Evolutionary conservation across 2,329 filamentous ascomycete species (phyloP), one percentile per base, ranked within the genome.

Genomic region (Diaporthe batatas): DNA sequence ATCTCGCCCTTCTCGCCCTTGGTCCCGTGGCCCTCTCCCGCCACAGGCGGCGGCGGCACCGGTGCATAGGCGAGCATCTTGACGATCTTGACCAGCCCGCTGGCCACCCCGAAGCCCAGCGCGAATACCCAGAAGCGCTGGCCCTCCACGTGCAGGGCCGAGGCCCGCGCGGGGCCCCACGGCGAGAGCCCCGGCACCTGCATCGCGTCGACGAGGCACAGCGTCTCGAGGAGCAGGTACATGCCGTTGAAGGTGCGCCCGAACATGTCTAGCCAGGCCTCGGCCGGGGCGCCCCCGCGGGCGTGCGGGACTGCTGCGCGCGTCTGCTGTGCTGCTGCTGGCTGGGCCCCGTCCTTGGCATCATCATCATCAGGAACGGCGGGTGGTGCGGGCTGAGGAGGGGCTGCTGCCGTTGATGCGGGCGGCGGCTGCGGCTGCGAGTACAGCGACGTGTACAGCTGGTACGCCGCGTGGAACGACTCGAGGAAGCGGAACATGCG

Each of bases 71-170:
- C 80, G 39, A 82, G 73, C 16, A 84, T 74, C 57, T 79, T 80
- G n/a, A 82, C 72, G 51, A 89, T 78, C 74, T 84, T 81, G 73
- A 89, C 75, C 42, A 84, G 39, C 2, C 84, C 82, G 32, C 84
- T 77, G 3, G 87, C 54, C 0, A 89, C 81, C 0, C 87, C 89
- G 72, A 88, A 86, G 14, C 82, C 82, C 29, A 94, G 82, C 0
- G 87, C 87, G 51, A 91, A 88, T 75, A 94, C 88, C 93, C 93
- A 95, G 80, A 92, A 91, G 68, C 90, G 87, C 81, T 93, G 90
- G 0, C 88, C 89, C 81, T 94, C 91, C 29, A 87, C 74, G 58
- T 89, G 84, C 5, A 92, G 77, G 34, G 75, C 76, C n/a, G 77
- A 76, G 21, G 86, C 86, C 80, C 83, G 78, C 49, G 84, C 86